A percentile compares a stretch with the other conserved stretches of the same genome.
Conservation (phyloP, 805 yeast species). For the Diddensiella transvaalensis region DNA sequence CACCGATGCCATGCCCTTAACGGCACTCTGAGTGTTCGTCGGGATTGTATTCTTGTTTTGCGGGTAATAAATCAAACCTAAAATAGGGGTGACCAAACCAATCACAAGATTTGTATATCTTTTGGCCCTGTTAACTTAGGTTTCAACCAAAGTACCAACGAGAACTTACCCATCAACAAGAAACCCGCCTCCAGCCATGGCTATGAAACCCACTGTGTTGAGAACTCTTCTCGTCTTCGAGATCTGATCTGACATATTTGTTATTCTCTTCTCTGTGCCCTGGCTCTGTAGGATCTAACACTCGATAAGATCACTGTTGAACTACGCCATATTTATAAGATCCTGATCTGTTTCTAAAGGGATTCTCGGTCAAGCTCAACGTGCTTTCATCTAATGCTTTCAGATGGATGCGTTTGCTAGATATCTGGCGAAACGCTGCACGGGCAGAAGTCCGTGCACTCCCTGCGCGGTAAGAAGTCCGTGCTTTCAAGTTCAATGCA, state of each 20-base stretch:
- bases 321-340: background rate
- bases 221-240: conserved; percentile 1
- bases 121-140: no score
- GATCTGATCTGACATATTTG: background rate
- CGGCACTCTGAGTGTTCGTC: conserved; percentile 64
- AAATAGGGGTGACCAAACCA: conserved; percentile 75
- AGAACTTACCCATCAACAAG: conserved; percentile 67
- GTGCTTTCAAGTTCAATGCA: no score
- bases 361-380: background rate
- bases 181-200: conserved; percentile 92
- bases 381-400: background rate
- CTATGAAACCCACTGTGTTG: conserved; percentile 37
- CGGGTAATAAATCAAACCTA: conserved; percentile 61
- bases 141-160: no score
- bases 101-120: conserved; percentile 83
- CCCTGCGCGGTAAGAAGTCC: no score
- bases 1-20: conserved; percentile 87
- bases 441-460: background rate
- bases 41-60: conserved; percentile 48
- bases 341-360: background rate
- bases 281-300: no score
- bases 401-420: background rate
- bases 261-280: background rate
- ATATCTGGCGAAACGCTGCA: background rate
- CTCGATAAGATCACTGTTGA: no score